Conservation (phyloP, 2,329 filamentous ascomycete species). For the Apiospora saccharicola region DNA sequence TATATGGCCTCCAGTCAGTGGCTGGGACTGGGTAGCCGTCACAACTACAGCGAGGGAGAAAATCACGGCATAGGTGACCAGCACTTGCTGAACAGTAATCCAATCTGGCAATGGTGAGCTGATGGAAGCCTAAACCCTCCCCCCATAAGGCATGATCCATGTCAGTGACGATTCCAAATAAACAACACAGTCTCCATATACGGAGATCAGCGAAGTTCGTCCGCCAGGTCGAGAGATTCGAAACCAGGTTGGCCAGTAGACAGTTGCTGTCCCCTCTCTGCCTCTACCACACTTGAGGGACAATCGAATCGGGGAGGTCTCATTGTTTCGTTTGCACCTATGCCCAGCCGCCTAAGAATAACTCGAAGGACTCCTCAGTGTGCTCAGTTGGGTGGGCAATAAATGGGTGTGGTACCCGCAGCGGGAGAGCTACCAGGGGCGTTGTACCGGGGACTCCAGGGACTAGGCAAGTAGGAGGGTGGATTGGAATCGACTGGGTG, state of each 20-base stretch:
- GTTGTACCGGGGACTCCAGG: conserved; percentile 18
- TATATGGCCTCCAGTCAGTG: not conserved
- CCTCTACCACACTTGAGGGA: not conserved
- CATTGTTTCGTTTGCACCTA: conserved; percentile 20
- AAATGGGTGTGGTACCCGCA: conserved; percentile 10
- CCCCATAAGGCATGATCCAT: conserved; percentile 1
- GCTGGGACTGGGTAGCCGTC: conserved; percentile 9
- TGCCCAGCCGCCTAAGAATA: conserved; percentile 12
- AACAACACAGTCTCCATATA: conserved; percentile 4
- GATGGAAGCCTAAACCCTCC: not conserved
- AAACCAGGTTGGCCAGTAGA: not conserved
- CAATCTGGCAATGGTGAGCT: not conserved
- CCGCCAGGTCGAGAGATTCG: conserved; percentile 7
- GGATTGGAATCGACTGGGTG: not conserved
- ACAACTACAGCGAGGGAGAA: not conserved
- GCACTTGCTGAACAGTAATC: not conserved
- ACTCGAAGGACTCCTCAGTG: not conserved
- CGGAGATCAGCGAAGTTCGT: conserved; percentile 4
- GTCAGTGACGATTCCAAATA: conserved; percentile 16
- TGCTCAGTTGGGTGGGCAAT: conserved; percentile 1
- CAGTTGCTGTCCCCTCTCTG: not conserved
- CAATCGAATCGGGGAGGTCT: conserved; percentile 12
- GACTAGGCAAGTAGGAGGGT: not conserved
- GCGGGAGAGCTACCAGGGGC: conserved; percentile 19
- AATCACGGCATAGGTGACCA: not conserved